Evolutionary conservation across 768 basidiomycete species (phyloP), one percentile per base, ranked within the genome.

Genomic region (Panellus pusillus): DNA sequence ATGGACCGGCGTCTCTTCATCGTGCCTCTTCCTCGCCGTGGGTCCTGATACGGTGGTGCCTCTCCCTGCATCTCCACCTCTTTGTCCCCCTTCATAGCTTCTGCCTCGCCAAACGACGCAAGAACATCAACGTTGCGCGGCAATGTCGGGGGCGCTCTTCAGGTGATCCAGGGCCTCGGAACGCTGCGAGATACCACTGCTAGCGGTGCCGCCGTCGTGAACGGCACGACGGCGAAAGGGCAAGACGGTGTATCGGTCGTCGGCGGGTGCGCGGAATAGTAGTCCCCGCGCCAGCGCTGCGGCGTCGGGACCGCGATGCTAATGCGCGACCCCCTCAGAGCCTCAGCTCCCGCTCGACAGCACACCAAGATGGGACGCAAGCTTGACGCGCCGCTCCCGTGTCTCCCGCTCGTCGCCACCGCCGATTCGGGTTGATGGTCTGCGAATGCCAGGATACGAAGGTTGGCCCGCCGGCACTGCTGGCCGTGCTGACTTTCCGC

Each of bases 81-180:
- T 43, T n/a, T 40, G 47, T 40, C 55, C 45, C 46, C 43, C 35
- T 38, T 20, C 12, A 27, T 47, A 27, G 56, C 54, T 24, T 45
- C 58, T 19, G 43, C 47, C 24, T 53, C 50, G 31, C 44, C 55
- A 46, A 61, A 67, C 8, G 68, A 47, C 46, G 67, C 60, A 60
- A 70, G 63, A 28, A 89, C 68, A 63, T 89, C 79, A 46, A 86
- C 66, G 63, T 87, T 89, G 61, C 70, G 76, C 45, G 87, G 81
- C 63, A 87, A 74, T 43, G 72, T 70, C 6, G 82, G 79, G 18
- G 66, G 31, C 58, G 54, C 29, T 35, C 52, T 12, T 31, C 52
- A n/a, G 52, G 32, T 19, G 49, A 20, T 17, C 19, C 39, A n/a
- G 39, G 49, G 43, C 56, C 58, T 54, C 27, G 57, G 19, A 45